Conservation (phyloP, 2,329 filamentous ascomycete species). For the Hypomyces perniciosus region DNA sequence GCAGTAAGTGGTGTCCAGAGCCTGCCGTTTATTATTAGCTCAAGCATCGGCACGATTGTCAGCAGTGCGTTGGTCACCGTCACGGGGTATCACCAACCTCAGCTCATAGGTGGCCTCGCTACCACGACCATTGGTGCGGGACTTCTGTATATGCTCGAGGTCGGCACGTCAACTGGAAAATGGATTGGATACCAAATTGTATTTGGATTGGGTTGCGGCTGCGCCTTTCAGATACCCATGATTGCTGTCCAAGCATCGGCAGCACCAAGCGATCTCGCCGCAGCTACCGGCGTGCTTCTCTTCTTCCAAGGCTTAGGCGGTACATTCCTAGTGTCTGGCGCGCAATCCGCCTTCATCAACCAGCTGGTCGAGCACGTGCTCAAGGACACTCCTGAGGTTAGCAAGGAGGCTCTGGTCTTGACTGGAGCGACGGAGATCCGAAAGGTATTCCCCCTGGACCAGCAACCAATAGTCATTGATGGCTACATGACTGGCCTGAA, state of each 20-base stretch:
- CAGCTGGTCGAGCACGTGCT: conserved; percentile 33
- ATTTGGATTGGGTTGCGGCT: conserved; percentile 41
- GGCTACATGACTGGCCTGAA: conserved; percentile 61
- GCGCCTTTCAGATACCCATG: conserved; percentile 44
- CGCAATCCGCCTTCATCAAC: conserved; percentile 43
- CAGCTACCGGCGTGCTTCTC: conserved; percentile 40
- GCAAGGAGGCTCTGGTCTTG: conserved; percentile 30
- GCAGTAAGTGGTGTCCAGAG: conserved; percentile 38
- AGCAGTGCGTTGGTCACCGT: conserved; percentile 34
- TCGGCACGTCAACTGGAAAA: conserved; percentile 32
- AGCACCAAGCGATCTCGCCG: conserved; percentile 36
- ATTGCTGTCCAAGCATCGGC: conserved; percentile 41
- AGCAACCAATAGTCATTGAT: conserved; percentile 46
- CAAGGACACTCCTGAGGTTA: conserved; percentile 30
- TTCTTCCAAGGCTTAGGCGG: conserved; percentile 47
- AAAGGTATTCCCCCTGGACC: conserved; percentile 39
- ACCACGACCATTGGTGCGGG: conserved; percentile 39
- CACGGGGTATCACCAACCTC: conserved; percentile 37
- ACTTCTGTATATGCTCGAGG: conserved; percentile 36
- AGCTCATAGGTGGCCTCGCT: conserved; percentile 39
- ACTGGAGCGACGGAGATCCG: conserved; percentile 53
- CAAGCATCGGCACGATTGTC: conserved; percentile 35
- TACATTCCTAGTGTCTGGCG: conserved; percentile 43
- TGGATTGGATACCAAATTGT: conserved; percentile 52
- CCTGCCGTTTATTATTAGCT: conserved; percentile 39